Percentiles rank a stretch among this genome's conserved stretches.
Conservation (phyloP, 2,329 filamentous ascomycete species). For the Fusarium azukiicola region DNA sequence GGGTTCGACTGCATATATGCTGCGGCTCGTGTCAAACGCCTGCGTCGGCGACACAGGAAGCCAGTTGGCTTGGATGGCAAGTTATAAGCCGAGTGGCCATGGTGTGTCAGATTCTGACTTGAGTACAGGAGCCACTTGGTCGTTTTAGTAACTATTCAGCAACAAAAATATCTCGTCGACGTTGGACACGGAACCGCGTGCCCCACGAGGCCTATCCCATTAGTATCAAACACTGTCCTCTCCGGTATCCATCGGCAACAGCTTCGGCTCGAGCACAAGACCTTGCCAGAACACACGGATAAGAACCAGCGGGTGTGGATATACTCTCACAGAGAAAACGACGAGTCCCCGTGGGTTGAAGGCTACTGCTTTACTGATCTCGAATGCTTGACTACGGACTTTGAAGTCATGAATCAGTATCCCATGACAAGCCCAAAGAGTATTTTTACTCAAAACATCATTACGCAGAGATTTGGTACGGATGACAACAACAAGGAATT, state of each 20-base stretch:
- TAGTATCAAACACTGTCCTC: background rate
- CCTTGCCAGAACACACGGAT: slow-evolving; percentile 22
- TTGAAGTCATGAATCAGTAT: slow-evolving; percentile 31
- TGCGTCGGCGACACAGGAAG: background rate
- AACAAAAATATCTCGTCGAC: slow-evolving; percentile 27
- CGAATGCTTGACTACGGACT: slow-evolving; percentile 31
- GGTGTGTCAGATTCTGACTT: background rate
- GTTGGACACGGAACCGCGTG: slow-evolving; percentile 26
- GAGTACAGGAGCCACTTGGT: slow-evolving; percentile 24
- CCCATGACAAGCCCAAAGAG: slow-evolving; percentile 31
- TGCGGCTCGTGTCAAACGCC: slow-evolving; percentile 22
- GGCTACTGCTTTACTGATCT: slow-evolving; percentile 31
- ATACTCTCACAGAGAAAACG: slow-evolving; percentile 27
- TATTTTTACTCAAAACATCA: slow-evolving; percentile 33
- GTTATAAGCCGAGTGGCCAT: background rate
- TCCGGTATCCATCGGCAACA: slow-evolving; percentile 24
- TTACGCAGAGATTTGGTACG: slow-evolving; percentile 23
- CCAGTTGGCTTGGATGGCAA: slow-evolving; percentile 29
- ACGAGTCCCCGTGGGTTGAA: slow-evolving; percentile 14
- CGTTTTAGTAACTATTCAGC: slow-evolving; percentile 20
- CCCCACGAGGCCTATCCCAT: slow-evolving; percentile 22
- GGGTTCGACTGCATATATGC: slow-evolving; percentile 27
- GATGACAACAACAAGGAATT: background rate
- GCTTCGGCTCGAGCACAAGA: slow-evolving; percentile 25
- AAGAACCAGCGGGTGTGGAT: slow-evolving; percentile 25